Evolutionary conservation across 345 rosid species (phyloP).

Genomic region (Citrus trifoliata): DNA sequence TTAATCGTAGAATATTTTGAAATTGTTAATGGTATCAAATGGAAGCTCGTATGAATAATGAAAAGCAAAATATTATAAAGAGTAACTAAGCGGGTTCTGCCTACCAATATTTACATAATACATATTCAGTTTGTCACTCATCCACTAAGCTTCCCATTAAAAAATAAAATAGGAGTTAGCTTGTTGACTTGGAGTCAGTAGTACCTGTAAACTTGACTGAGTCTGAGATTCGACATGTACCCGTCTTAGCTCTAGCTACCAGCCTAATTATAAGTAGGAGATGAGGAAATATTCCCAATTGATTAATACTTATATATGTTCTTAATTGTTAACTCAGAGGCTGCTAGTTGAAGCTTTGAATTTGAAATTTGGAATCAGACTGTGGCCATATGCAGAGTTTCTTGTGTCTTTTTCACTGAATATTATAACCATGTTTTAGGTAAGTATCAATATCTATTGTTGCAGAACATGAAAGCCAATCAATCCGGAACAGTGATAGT

Average conservation of each 20-base stretch:
- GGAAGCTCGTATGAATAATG: too few species aligned
- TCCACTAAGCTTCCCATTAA: neutral
- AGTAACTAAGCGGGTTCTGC: neutral
- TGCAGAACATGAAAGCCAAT: neutral
- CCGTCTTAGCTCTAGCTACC: neutral
- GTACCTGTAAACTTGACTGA: neutral
- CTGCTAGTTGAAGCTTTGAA: neutral
- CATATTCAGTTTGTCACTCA: neutral
- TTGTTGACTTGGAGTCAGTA: neutral
- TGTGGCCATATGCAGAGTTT: too few species aligned
- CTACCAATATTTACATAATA: neutral
- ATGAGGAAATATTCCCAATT: neutral
- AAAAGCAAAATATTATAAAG: neutral
- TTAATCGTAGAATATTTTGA: too few species aligned
- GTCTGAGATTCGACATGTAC: conserved; percentile 1
- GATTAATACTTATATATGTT: neutral
- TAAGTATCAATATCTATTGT: neutral
- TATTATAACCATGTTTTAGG: neutral
- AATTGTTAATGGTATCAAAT: too few species aligned
- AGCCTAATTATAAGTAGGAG: neutral
- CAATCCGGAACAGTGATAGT: neutral
- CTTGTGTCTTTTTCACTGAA: neutral
- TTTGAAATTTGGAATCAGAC: neutral
- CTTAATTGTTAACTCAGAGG: neutral
- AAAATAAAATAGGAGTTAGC: neutral